Evolutionary conservation across 2,329 filamentous ascomycete species (phyloP).

Genomic region (Golovinomyces cichoracearum): DNA sequence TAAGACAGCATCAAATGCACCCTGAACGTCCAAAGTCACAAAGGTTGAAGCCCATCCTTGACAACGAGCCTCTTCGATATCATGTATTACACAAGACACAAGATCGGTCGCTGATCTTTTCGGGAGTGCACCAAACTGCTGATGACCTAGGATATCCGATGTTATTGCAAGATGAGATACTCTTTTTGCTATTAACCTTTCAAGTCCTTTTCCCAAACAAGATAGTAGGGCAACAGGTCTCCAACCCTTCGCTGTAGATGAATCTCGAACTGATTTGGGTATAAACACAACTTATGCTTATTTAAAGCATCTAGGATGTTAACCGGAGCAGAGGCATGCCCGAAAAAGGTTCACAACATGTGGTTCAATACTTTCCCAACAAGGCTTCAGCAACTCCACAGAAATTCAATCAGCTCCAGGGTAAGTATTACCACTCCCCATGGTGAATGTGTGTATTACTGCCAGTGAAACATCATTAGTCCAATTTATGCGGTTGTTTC

Average conservation of each 20-base stretch:
- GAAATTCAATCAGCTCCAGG: too few relatives aligned
- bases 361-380: not conserved
- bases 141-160: too few relatives aligned
- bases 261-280: not conserved
- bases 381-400: too few relatives aligned
- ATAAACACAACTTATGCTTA: not conserved
- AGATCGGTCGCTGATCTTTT: too few relatives aligned
- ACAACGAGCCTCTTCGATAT: too few relatives aligned
- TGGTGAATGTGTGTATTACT: too few relatives aligned
- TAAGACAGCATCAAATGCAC: too few relatives aligned
- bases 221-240: not conserved
- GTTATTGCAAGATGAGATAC: not conserved
- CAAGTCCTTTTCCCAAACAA: not conserved
- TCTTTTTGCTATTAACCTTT: not conserved
- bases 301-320: not conserved
- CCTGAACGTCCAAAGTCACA: too few relatives aligned
- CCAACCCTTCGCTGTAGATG: not conserved
- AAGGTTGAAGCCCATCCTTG: too few relatives aligned
- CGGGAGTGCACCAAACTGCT: too few relatives aligned
- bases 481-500: not conserved
- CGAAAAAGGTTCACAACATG: not conserved
- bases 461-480: not conserved
- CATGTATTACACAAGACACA: too few relatives aligned
- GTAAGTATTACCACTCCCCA: too few relatives aligned
- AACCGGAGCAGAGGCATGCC: not conserved